Evolutionary conservation across 805 yeast genomes (phyloP), one percentile per base, ranked within the genome.

Genomic region (Kluyveromyces nonfermentans): DNA sequence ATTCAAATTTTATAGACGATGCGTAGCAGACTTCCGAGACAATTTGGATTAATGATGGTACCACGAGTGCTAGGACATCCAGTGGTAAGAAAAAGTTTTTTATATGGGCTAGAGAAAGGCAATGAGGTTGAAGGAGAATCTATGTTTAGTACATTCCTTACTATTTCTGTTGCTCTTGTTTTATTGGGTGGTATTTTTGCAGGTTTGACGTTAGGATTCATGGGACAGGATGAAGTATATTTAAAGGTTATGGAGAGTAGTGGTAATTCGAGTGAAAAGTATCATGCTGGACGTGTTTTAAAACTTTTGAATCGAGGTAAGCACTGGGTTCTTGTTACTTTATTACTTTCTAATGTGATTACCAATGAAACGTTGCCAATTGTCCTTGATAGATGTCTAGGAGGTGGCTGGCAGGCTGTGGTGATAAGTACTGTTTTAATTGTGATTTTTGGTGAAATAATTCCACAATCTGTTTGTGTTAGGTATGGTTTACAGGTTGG

Each of bases 141-240:
- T 48, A 12, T 74, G 50, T 73, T 72, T 49, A 73, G 71, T 55
- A 50, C 71, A 31, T 75, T 77, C 53, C 59, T 77, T 52, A 41
- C 68, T 40, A 68, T 81, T 12, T 81, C 93, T 1, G 71, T 74
- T 6, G 50, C 68, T 18, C 69, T 85, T 19, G 94, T 85, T 1
- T 55, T 86, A 31, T 69, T 83, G 4, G 95, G 95, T 46, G 95
- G 95, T 52, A 80, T 84, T n/a, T 86, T 86, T 71, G 95, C 95
- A 5, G 95, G 95, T 7, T 71, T 90, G 35, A 93, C 98, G n/a
- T 70, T 90, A 40, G 97, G 93, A 2, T 73, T 90, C 9, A 90
- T 90, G 98, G 97, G 97, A 52, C 97, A 90, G 64, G 97, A 90
- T 63, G 97, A 90, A 63, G 90, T 90, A 19, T 86, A 89, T 56